These are phyloP conservation scores for Rhodotorula mucilaginosa DNA, from an alignment of 1,284 basidiomycete genomes.

Conservation along the genomic window DNA sequence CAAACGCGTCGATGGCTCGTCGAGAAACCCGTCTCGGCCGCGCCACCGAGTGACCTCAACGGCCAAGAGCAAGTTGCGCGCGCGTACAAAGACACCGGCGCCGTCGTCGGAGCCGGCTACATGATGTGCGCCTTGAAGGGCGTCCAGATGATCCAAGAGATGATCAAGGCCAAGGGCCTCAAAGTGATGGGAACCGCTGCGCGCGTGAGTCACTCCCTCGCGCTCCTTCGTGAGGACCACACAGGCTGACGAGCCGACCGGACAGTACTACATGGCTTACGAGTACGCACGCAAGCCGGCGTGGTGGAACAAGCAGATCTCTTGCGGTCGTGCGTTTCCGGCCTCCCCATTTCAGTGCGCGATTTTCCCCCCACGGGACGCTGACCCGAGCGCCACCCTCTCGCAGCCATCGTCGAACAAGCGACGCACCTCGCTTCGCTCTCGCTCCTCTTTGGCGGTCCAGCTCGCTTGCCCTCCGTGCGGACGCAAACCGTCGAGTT, in stretches of 20 bases:
- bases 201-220: slow-evolving; percentile 52
- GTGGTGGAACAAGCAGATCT: slow-evolving; percentile 93
- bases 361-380: no score
- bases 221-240: slow-evolving; percentile 64
- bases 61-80: slow-evolving; percentile 29
- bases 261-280: slow-evolving; percentile 61
- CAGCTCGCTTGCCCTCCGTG: slow-evolving; percentile 68
- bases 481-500: slow-evolving; percentile 80
- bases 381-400: neutral
- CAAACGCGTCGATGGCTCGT: slow-evolving; percentile 33
- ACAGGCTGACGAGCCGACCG: neutral
- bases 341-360: neutral
- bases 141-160: slow-evolving; percentile 93
- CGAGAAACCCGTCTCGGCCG: slow-evolving; percentile 46
- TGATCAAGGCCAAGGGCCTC: slow-evolving; percentile 87
- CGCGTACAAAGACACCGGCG: slow-evolving; percentile 23
- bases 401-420: slow-evolving; percentile 44
- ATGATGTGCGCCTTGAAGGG: slow-evolving; percentile 90
- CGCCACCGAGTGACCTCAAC: slow-evolving; percentile 19
- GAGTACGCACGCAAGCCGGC: slow-evolving; percentile 59
- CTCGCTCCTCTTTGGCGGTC: slow-evolving; percentile 53
- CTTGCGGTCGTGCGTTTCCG: slow-evolving; percentile 39
- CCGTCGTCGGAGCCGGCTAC: slow-evolving; percentile 49
- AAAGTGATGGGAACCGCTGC: slow-evolving; percentile 67
- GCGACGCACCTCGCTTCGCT: slow-evolving; percentile 47